Evolutionary conservation across 176 grass and related monocot genomes (phyloP), one percentile per base, ranked within the genome.

Genomic region (Zoysia pacifica): DNA sequence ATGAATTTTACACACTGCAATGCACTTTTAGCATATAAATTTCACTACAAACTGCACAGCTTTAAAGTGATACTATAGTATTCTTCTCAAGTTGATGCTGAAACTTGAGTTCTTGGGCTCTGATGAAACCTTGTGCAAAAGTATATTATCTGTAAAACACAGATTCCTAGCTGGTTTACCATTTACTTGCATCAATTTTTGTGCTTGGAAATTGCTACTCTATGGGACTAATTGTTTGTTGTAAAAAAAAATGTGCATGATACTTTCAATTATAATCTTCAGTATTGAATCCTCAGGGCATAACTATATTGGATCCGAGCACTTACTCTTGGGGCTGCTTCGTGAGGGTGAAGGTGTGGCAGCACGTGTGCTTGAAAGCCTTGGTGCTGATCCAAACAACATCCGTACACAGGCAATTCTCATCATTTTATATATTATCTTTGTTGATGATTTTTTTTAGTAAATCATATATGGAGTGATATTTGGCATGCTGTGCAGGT

Each of bases 251-350:
- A 20, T 80, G 42, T 78, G 51, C 48, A 75, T 72, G 56, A 41
- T 80, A 45, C 70, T 18, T 78, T 40, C 45, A 37, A 56, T 89
- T 16, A 65, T 81, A 20, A 19, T 85, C 59, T 92, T 83, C 12
- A 38, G 85, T 85, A 12, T 79, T 84, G 73, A 92, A 62, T 62
- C 2, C 3, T 62, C 59, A 62, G 92, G 92, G 37, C 96, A 99
- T 86, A 99, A 99, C 72, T 95, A 95, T 70, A 91, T 99, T 73
- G 96, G 96, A 86, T 94, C 92, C 69, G 96, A 95, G 69, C 96
- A 99, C 56, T 84, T 99, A 61, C 90, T 99, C 60, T 86, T 99
- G 65, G 96, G 96, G 9, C 51, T 99, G 69, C 88, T 95, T 79
- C 88, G 90, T 71, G 96, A 99, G 74, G 92, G 92, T 83, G 96